These are phyloP conservation scores for Hymenoscyphus linearis DNA, from an alignment of 2,329 filamentous ascomycete genomes.

Conservation along the genomic window DNA sequence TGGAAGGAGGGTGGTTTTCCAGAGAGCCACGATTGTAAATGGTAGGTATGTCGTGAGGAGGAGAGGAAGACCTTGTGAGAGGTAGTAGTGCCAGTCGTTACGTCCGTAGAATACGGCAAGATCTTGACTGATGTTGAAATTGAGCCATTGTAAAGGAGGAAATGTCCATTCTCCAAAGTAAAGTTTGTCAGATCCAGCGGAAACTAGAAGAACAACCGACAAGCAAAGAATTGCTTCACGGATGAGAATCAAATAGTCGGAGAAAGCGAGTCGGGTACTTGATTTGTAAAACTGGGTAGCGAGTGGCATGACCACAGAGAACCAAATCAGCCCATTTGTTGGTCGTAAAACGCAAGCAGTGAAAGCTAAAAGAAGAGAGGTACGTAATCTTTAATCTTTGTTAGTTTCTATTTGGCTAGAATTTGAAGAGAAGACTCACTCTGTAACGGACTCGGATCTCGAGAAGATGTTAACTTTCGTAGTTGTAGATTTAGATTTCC, in stretches of 20 bases:
- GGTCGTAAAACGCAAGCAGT: constrained; percentile 81
- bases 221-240: constrained; percentile 63
- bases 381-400: constrained; percentile 43
- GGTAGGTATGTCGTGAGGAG: constrained; percentile 79
- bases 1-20: constrained; percentile 34
- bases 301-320: constrained; percentile 54
- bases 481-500: constrained; percentile 30
- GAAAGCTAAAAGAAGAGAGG: constrained; percentile 70
- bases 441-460: constrained; percentile 30
- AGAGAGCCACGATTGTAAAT: constrained; percentile 64
- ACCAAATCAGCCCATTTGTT: constrained; percentile 86
- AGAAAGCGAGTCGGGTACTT: constrained; percentile 31
- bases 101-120: constrained; percentile 88
- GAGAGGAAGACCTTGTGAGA: constrained; percentile 83
- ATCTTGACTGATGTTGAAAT: constrained; percentile 85
- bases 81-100: constrained; percentile 89
- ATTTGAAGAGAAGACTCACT: constrained; percentile 20
- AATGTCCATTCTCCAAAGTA: constrained; percentile 88
- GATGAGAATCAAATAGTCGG: constrained; percentile 46
- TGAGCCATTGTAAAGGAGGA: constrained; percentile 78
- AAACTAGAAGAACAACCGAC: constrained; percentile 56
- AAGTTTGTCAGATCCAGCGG: constrained; percentile 62
- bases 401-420: constrained; percentile 5
- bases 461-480: constrained; percentile 20
- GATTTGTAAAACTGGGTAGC: constrained; percentile 39